These are phyloP conservation scores for Inga oerstediana DNA, from an alignment of 306 rosid genomes.

Conservation along the genomic window DNA sequence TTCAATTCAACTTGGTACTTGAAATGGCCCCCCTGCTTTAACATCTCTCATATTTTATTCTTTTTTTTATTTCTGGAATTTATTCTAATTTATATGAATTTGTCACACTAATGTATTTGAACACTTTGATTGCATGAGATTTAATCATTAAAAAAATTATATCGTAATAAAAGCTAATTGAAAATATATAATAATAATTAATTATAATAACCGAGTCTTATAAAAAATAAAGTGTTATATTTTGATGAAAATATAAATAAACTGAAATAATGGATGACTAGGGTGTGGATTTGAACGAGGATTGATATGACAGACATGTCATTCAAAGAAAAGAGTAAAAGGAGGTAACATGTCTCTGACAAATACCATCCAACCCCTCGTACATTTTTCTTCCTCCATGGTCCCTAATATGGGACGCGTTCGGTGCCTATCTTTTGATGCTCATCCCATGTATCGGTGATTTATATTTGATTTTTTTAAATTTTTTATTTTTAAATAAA, in stretches of 20 bases:
- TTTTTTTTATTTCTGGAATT: not conserved
- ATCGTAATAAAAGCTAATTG: not conserved
- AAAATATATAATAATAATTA: not conserved
- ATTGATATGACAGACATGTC: constrained; percentile 28
- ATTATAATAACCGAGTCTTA: not conserved
- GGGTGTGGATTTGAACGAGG: not conserved
- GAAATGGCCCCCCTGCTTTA: not conserved
- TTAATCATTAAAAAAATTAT: not conserved
- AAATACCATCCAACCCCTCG: constrained; percentile 23
- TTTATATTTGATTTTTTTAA: too few relatives aligned
- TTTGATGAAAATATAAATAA: too few relatives aligned
- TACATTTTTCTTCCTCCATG: not conserved
- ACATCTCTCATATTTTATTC: not conserved
- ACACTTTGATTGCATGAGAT: not conserved
- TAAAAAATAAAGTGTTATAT: not conserved
- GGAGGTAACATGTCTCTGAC: constrained; percentile 34
- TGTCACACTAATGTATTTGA: not conserved
- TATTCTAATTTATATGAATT: not conserved
- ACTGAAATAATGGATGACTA: not conserved
- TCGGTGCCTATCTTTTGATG: too few relatives aligned
- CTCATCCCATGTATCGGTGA: too few relatives aligned
- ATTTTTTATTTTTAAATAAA: too few relatives aligned
- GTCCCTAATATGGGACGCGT: not conserved
- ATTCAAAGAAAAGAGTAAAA: not conserved
- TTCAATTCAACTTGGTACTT: constrained; percentile 13